Conservation (phyloP, 495 filamentous ascomycete species). For the Aspergillus asperescens region DNA sequence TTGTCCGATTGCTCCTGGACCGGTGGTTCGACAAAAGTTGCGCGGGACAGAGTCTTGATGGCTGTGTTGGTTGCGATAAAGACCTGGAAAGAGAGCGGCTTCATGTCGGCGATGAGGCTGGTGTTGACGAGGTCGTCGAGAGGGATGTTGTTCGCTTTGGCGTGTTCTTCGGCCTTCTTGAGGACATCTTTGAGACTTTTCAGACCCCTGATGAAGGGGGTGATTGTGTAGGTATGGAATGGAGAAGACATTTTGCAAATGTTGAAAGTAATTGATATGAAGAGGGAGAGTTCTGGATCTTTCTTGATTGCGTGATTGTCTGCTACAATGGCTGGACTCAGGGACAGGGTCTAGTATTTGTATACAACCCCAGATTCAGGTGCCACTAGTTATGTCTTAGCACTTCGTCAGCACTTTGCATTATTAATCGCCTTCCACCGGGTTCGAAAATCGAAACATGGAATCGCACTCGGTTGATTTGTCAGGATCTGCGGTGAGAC, state of each 20-base stretch:
- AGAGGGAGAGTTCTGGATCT: neutral
- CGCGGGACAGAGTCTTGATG: constrained; percentile 24
- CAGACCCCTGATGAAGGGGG: constrained; percentile 19
- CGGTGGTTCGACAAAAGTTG: constrained; percentile 22
- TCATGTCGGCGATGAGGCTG: constrained; percentile 39
- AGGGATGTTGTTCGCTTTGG: constrained; percentile 14
- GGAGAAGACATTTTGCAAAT: constrained; percentile 8
- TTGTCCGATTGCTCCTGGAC: constrained; percentile 29
- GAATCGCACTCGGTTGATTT: too few relatives aligned
- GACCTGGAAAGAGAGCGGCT: constrained; percentile 44
- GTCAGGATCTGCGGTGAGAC: too few relatives aligned
- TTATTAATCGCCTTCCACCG: too few relatives aligned
- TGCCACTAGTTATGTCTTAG: too few relatives aligned
- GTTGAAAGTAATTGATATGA: neutral
- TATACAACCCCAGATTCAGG: too few relatives aligned
- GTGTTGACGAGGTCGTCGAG: constrained; percentile 10
- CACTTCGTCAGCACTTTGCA: too few relatives aligned
- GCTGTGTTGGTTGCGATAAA: constrained; percentile 27
- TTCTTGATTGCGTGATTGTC: neutral
- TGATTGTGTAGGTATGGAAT: constrained; percentile 16
- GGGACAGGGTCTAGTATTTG: neutral
- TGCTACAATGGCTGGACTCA: neutral
- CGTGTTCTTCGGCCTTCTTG: constrained; percentile 18
- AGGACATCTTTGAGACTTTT: constrained; percentile 17
- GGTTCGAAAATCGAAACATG: too few relatives aligned